Evolutionary conservation across 345 rosid species (phyloP).

Genomic region (Kandelia obovata): DNA sequence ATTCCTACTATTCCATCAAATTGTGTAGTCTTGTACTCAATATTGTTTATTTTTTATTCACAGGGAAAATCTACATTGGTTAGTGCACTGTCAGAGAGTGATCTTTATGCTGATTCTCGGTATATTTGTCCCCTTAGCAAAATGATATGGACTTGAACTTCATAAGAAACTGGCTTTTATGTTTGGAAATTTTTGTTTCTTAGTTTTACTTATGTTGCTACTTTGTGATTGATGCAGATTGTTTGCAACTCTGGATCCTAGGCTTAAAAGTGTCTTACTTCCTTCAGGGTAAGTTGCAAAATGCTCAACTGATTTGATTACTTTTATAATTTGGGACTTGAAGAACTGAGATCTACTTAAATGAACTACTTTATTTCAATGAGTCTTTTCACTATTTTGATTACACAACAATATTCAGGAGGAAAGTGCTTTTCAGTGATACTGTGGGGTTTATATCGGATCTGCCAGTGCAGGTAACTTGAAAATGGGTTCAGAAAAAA

Average conservation of each 20-base stretch:
- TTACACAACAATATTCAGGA: conserved; percentile 42
- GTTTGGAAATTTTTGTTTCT: conserved; percentile 4
- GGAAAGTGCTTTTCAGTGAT: conserved; percentile 79
- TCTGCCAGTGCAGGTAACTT: conserved; percentile 78
- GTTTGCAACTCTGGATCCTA: conserved; percentile 83
- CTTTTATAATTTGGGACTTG: conserved; percentile 3
- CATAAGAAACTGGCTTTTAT: not conserved
- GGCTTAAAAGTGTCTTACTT: conserved; percentile 60
- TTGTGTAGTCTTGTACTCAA: not conserved
- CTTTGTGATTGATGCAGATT: conserved; percentile 39
- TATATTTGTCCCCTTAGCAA: conserved; percentile 28
- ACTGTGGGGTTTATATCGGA: conserved; percentile 97
- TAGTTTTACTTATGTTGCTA: conserved; percentile 11
- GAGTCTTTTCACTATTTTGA: not conserved
- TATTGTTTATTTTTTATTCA: conserved; percentile 9
- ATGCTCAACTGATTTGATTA: not conserved
- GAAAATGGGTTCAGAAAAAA: not conserved
- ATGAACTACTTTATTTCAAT: not conserved
- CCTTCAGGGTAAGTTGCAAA: conserved; percentile 62
- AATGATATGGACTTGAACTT: conserved; percentile 12
- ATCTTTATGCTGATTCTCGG: conserved; percentile 84
- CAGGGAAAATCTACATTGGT: conserved; percentile 93
- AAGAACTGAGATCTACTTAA: not conserved
- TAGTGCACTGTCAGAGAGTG: conserved; percentile 60
- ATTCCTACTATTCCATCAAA: not conserved